Base-by-base conservation (phyloP, 257 asterid species). In the Jacaranda copaia region DNA sequence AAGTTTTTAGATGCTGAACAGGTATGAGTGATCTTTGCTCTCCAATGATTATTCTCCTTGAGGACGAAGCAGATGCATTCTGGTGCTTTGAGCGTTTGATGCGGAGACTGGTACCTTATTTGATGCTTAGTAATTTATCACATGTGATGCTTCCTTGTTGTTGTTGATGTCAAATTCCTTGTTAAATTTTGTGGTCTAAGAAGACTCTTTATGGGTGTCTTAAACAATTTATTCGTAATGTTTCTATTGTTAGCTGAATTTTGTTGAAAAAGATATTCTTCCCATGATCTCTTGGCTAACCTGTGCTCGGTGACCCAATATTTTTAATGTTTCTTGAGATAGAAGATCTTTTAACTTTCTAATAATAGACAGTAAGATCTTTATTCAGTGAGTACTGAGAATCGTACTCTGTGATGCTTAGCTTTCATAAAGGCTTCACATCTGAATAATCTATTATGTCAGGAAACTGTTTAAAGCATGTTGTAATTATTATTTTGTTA, bases 1-100 rank as follows among this genome's bases (percentile, higher is more conserved):
- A 80, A 58, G 25, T 77, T 78, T 42, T 67, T 11, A 49, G 69
- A 73, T 82, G 80, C 74, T 81, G 84, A 61, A 81, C 91, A 95
- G 98, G 98, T 74, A 95, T 95, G 98, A 93, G 99, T 69, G 99
- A 95, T 84, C 90, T 95, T 75, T 91, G 96, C 93, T 95, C 99
- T 68, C 98, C 98, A 42, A 91, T 95, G 97, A 90, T 93, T 66
- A 83, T 95, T 36, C 96, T 95, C 77, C 94, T 93, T 66, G 97
- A 88, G 18, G 88, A 93, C 79, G 97, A 95, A 84, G 99, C 94
- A 0, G 99, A 95, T 85, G 89, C 99, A 8, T 95, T 89, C 85
- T 95, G 99, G 99, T 93, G 98, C 90, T 95, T 93, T 77, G 94
- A 95, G 63, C 97, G 89, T 65, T 45, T 93, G 84, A 95, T 95